A percentile compares a stretch with the other conserved stretches of the same genome.
phyloP scores from a whole-genome alignment of 805 yeast species.

The Sugiyamaella floridensis region DNA sequence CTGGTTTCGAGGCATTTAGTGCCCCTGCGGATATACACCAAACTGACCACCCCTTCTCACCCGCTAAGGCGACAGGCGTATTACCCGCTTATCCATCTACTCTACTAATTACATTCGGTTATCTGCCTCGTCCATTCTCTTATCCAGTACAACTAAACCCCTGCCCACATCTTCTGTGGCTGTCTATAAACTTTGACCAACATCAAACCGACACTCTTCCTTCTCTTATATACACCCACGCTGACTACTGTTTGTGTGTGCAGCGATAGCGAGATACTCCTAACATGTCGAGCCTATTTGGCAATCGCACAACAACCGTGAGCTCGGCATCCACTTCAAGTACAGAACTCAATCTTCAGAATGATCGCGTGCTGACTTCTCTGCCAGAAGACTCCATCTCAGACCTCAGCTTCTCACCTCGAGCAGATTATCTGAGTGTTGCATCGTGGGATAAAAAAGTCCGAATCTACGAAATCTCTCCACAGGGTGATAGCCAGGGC shows the following conservation, averaged over 20 bases:
- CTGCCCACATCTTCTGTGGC: too few relatives aligned
- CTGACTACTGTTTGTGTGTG: neutral
- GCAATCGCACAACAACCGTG: neutral
- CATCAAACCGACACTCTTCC: too few relatives aligned
- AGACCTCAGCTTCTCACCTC: slow-evolving; percentile 80
- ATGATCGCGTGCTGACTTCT: slow-evolving; percentile 40
- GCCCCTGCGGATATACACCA: too few relatives aligned
- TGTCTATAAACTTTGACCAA: too few relatives aligned
- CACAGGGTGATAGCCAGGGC: slow-evolving; percentile 74
- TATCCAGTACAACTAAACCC: too few relatives aligned
- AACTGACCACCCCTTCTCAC: too few relatives aligned
- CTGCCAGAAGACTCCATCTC: slow-evolving; percentile 91
- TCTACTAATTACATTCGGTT: too few relatives aligned
- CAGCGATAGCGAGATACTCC: neutral
- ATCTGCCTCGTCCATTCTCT: too few relatives aligned
- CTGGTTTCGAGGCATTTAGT: too few relatives aligned
- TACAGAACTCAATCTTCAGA: slow-evolving; percentile 13
- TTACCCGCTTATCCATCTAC: too few relatives aligned
- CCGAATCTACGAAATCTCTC: slow-evolving; percentile 78
- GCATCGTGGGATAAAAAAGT: slow-evolving; percentile 95
- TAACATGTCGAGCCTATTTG: slow-evolving; percentile 5
- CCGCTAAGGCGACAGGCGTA: too few relatives aligned
- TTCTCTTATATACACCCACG: too few relatives aligned
- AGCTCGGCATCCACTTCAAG: neutral
- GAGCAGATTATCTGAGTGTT: slow-evolving; percentile 70